These are phyloP conservation scores for Metschnikowia aberdeeniae DNA, from an alignment of 805 yeast genomes.

Conservation along the genomic window DNA sequence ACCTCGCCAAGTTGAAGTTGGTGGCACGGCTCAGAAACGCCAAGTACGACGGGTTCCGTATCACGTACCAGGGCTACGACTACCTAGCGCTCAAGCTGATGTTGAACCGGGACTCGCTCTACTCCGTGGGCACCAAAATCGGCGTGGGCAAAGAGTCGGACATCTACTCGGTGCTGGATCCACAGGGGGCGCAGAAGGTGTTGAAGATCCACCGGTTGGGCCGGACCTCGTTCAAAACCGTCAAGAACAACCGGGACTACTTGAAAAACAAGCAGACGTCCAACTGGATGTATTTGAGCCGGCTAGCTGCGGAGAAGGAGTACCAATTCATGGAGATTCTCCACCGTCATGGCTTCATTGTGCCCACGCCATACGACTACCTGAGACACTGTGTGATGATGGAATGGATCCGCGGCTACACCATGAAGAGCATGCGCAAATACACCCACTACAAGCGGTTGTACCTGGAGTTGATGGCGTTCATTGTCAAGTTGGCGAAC, in stretches of 20 bases:
- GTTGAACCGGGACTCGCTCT: slow-evolving; percentile 66
- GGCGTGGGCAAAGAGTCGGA: slow-evolving; percentile 99
- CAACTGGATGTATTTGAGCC: slow-evolving; percentile 89
- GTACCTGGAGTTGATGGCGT: slow-evolving; percentile 82
- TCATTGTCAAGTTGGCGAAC: slow-evolving; percentile 77
- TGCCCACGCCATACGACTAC: slow-evolving; percentile 85
- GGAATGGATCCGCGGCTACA: slow-evolving; percentile 87
- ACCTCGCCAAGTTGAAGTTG: slow-evolving; percentile 80
- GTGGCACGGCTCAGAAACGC: slow-evolving; percentile 81
- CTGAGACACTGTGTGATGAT: slow-evolving; percentile 90
- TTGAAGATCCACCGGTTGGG: slow-evolving; percentile 92
- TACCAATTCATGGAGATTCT: slow-evolving; percentile 80
- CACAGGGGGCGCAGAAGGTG: slow-evolving; percentile 59
- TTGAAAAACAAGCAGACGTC: slow-evolving; percentile 67
- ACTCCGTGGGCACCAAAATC: slow-evolving; percentile 78
- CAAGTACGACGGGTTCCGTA: slow-evolving; percentile 88
- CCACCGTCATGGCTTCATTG: slow-evolving; percentile 70
- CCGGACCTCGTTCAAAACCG: slow-evolving; percentile 87
- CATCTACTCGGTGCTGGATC: slow-evolving; percentile 76
- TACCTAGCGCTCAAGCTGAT: slow-evolving; percentile 85
- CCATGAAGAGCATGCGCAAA: slow-evolving; percentile 77
- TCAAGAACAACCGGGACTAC: slow-evolving; percentile 91
- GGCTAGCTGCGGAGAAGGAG: slow-evolving; percentile 90
- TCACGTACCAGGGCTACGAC: slow-evolving; percentile 88
- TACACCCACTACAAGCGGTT: slow-evolving; percentile 67